Evolutionary conservation across 2,329 filamentous ascomycete genomes (phyloP).

Genomic region (Alternaria dauci): DNA sequence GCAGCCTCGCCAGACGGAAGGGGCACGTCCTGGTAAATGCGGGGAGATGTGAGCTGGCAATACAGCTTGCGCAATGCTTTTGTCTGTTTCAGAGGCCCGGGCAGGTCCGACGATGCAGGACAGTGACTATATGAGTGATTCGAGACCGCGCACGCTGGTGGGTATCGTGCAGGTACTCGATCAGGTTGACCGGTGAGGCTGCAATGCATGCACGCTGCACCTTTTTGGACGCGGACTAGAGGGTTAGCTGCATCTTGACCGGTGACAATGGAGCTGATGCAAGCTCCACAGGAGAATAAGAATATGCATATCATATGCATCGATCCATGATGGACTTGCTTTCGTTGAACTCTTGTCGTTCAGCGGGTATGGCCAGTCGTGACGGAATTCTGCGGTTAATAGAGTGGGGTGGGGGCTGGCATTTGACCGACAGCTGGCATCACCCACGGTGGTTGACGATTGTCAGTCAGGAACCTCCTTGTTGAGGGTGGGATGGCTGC

Average conservation of each 20-base stretch:
- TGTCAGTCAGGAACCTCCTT: constrained; percentile 1
- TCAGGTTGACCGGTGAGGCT: constrained; percentile 39
- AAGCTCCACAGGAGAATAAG: constrained; percentile 22
- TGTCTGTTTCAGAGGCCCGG: constrained; percentile 9
- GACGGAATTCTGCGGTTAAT: not conserved
- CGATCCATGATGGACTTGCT: not conserved
- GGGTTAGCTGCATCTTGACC: constrained; percentile 20
- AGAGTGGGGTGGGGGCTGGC: not conserved
- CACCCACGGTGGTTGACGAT: constrained; percentile 1
- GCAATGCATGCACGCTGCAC: constrained; percentile 30
- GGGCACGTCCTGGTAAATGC: constrained; percentile 13
- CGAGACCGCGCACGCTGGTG: constrained; percentile 14
- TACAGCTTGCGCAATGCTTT: constrained; percentile 16
- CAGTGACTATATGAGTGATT: constrained; percentile 7
- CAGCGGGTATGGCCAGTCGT: constrained; percentile 3
- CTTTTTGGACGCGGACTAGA: constrained; percentile 15
- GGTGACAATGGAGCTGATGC: constrained; percentile 35
- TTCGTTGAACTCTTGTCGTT: constrained; percentile 7
- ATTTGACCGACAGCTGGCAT: constrained; percentile 10
- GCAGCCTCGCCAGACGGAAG: not conserved
- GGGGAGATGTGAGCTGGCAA: constrained; percentile 20
- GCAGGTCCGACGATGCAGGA: constrained; percentile 12
- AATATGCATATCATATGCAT: constrained; percentile 18
- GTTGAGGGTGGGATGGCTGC: constrained; percentile 7
- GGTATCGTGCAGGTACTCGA: constrained; percentile 9